phyloP scores from a whole-genome alignment of 495 filamentous ascomycete species.

The Daldinia decipiens region DNA sequence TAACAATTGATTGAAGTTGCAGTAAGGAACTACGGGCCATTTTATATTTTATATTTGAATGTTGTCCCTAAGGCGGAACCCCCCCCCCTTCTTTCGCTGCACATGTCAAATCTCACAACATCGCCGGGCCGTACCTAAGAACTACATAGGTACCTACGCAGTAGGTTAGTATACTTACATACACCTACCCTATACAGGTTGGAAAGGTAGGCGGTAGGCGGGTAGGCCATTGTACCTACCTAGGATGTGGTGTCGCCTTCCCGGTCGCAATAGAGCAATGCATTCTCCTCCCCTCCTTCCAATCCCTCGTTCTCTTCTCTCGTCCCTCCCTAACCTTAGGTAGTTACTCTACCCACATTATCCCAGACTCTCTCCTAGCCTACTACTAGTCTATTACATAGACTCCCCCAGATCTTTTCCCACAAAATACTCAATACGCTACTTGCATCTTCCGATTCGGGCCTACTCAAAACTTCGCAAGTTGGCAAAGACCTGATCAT shows the following conservation, averaged over 20 bases:
- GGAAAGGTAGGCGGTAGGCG: constrained; percentile 2
- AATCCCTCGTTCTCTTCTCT: neutral
- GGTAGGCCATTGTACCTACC: constrained; percentile 4
- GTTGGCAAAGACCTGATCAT: constrained; percentile 16
- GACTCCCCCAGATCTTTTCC: constrained; percentile 1
- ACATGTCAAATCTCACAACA: constrained; percentile 30
- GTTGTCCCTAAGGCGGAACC: neutral
- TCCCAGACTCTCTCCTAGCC: constrained; percentile 1
- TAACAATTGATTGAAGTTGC: constrained; percentile 42
- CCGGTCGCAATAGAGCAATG: constrained; percentile 3
- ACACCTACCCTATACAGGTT: constrained; percentile 1
- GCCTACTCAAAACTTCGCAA: constrained; percentile 38
- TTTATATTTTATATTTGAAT: neutral
- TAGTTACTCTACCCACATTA: constrained; percentile 17
- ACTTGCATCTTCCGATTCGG: constrained; percentile 42
- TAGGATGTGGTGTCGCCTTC: constrained; percentile 5
- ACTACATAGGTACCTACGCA: neutral
- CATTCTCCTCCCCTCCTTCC: constrained; percentile 9
- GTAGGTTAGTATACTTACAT: neutral
- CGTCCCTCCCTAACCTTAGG: neutral
- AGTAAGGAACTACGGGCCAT: constrained; percentile 26
- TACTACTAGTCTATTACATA: neutral
- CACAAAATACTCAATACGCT: neutral
- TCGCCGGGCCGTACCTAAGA: neutral
- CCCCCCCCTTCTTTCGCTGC: constrained; percentile 15